Conservation (phyloP, 2,329 filamentous ascomycete species). For the Cercospora sesami region DNA sequence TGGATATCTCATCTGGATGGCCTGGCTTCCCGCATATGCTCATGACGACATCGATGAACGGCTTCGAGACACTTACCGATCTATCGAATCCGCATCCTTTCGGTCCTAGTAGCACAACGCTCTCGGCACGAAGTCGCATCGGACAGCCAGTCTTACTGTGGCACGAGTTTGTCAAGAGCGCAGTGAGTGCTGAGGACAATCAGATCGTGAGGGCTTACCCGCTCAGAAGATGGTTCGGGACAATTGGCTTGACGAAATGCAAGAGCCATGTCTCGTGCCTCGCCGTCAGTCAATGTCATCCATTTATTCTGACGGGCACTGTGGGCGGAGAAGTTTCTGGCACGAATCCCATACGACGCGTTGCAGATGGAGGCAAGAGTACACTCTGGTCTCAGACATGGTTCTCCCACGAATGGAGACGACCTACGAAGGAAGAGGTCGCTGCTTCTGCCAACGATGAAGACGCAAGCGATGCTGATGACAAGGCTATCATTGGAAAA, state of each 20-base stretch:
- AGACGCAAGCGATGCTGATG: not conserved
- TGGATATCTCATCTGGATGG: constrained; percentile 51
- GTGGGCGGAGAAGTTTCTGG: constrained; percentile 54
- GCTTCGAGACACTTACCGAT: constrained; percentile 57
- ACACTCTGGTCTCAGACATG: constrained; percentile 56
- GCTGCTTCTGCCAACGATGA: not conserved
- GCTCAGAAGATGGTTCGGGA: constrained; percentile 55
- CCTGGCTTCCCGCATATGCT: constrained; percentile 57
- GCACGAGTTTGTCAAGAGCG: constrained; percentile 57
- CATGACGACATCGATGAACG: constrained; percentile 55
- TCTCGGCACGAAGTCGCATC: constrained; percentile 52
- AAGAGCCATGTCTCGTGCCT: constrained; percentile 43
- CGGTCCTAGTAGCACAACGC: constrained; percentile 49
- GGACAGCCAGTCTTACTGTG: constrained; percentile 52
- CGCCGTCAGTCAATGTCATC: constrained; percentile 56
- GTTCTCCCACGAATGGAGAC: constrained; percentile 60
- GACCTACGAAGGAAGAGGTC: constrained; percentile 26
- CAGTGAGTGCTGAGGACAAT: constrained; percentile 57
- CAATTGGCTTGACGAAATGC: constrained; percentile 43
- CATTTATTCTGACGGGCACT: constrained; percentile 54
- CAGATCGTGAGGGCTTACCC: constrained; percentile 52
- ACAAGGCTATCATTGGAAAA: constrained; percentile 4
- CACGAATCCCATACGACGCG: constrained; percentile 54
- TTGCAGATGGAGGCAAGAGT: constrained; percentile 51
- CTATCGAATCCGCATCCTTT: constrained; percentile 48